Evolutionary conservation across 257 asterid genomes (phyloP), one percentile per base, ranked within the genome.

Genomic region (Datura wrightii): DNA sequence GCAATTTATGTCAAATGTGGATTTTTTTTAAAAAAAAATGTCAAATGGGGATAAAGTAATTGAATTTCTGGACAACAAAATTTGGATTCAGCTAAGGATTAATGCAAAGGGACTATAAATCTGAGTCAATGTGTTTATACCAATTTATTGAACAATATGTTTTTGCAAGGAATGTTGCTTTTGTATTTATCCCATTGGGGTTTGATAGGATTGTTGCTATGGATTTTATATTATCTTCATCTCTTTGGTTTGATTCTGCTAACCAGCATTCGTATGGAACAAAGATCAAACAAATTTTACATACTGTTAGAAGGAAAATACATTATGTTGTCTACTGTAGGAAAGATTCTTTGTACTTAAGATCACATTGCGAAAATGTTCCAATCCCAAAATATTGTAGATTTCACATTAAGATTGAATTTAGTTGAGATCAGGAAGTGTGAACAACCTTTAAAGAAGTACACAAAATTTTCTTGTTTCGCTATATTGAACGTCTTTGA

Each of bases 121-220:
- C 31, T 5, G 31, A 31, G 19, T 76, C 46, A 24, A 24, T 50
- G 19, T 48, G 5, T 48, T 50, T 76, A 50, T 76, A 50, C 62
- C 63, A 31, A 50, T 48, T 74, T 41, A 4, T 48, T 48, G 62
- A 50, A 31, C 62, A 34, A 34, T 46, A 52, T 39, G 13, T 52
- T 7, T 67, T 76, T 52, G 31, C 48, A n/a, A 71, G 48, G 16
- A 42, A 16, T 71, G 59, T 76, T 76, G 62, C 46, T 52, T 76
- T 76, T 76, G 62, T 76, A 50, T 31, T 13, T 31, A 6, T 34
- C 44, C 6, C 24, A 48, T 0, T 24, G 19, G 19, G 79, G 44
- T 76, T 72, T 46, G 46, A 46, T 41, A 19, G n/a, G 10, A 72
- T 72, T n/a, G 55, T 46, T 72, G 80, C 56, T 72, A 72, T 72